A percentile compares a stretch with the other conserved stretches of the same genome.
Evolutionary conservation across 23 red algal species (phyloP).

Genomic region (Gracilaria gracilis): DNA sequence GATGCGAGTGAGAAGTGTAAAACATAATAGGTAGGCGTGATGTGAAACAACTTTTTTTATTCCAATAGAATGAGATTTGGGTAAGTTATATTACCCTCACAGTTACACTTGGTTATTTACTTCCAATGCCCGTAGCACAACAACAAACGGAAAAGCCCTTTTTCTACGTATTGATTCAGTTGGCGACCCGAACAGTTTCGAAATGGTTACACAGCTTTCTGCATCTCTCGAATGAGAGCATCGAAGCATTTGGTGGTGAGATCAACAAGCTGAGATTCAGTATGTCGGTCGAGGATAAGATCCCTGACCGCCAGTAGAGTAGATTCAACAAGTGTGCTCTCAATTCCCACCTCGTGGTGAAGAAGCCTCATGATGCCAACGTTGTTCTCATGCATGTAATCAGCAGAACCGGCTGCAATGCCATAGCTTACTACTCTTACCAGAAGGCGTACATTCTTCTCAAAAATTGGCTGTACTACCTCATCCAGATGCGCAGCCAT

Average conservation of each 20-base stretch:
- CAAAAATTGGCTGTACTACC: conserved; percentile 41
- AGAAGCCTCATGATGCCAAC: conserved; percentile 64
- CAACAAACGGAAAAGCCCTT: background rate
- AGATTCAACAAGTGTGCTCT: background rate
- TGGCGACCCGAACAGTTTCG: background rate
- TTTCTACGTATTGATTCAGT: background rate
- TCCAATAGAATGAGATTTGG: background rate
- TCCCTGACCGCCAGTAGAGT: conserved; percentile 23
- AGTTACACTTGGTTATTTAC: background rate
- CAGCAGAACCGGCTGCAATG: conserved; percentile 40
- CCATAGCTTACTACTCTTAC: conserved; percentile 74
- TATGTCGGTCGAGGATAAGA: conserved; percentile 27
- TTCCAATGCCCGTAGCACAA: background rate
- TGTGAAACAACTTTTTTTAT: conserved; percentile 15
- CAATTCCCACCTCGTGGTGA: conserved; percentile 63
- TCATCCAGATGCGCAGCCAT: conserved; percentile 27
- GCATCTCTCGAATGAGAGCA: conserved; percentile 1
- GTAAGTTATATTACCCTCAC: background rate
- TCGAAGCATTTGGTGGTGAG: conserved; percentile 49
- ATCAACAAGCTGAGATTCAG: conserved; percentile 8
- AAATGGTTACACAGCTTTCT: background rate
- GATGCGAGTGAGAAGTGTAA: background rate
- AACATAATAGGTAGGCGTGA: background rate
- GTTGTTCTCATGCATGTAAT: conserved; percentile 82
- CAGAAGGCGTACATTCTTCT: conserved; percentile 45